phyloP scores from a whole-genome alignment of 1,284 basidiomycete species.

The Boletus albobrunnescens region DNA sequence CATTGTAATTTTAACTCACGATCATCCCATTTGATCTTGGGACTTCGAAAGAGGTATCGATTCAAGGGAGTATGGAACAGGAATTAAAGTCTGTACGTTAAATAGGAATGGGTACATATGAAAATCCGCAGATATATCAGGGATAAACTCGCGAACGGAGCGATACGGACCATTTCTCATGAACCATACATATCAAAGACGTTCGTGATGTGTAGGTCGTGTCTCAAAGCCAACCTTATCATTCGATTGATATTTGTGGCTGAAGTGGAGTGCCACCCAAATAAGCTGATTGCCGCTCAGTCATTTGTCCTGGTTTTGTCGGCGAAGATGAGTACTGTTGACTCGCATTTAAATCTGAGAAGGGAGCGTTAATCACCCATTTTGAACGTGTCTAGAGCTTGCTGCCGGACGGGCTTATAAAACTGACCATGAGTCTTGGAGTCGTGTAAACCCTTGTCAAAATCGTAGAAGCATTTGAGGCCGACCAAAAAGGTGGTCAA shows the following conservation, averaged over 20 bases:
- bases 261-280: slow-evolving; percentile 34
- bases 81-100: slow-evolving; percentile 26
- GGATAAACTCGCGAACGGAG: not conserved
- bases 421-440: slow-evolving; percentile 74
- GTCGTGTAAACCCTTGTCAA: slow-evolving; percentile 65
- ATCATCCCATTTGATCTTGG: not conserved
- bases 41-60: slow-evolving; percentile 3
- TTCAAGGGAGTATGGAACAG: slow-evolving; percentile 10
- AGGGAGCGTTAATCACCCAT: slow-evolving; percentile 33
- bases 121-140: slow-evolving; percentile 9
- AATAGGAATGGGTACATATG: slow-evolving; percentile 13
- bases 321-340: slow-evolving; percentile 43
- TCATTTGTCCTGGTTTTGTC: slow-evolving; percentile 43
- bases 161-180: slow-evolving; percentile 1
- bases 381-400: slow-evolving; percentile 22
- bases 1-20: not conserved
- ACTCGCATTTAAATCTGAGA: slow-evolving; percentile 47
- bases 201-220: slow-evolving; percentile 3
- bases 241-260: slow-evolving; percentile 51
- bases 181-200: slow-evolving; percentile 4
- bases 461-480: slow-evolving; percentile 73
- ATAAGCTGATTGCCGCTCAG: slow-evolving; percentile 39
- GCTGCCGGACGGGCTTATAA: slow-evolving; percentile 35
- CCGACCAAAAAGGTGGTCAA: slow-evolving; percentile 71
- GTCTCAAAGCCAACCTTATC: slow-evolving; percentile 12